Evolutionary conservation across 768 basidiomycete species (phyloP), one percentile per base, ranked within the genome.

Genomic region (Glaciozyma antarctica): DNA sequence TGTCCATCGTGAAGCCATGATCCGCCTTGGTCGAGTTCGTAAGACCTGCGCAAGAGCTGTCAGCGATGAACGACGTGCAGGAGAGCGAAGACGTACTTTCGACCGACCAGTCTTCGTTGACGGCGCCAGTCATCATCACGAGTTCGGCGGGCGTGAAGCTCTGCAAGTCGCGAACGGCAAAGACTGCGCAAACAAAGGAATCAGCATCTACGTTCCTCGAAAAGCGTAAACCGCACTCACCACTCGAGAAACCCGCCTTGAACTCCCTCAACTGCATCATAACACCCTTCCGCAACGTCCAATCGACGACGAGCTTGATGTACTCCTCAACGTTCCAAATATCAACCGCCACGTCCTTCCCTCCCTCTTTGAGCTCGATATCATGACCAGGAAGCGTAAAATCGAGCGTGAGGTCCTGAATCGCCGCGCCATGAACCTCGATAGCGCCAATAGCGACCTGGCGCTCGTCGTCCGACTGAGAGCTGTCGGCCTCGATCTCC

Each of bases 1-100:
- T 93, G 75, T 98, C 94, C 17, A 87, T 85, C 73, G 94, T 92
- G 81, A 93, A 99, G 12, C 95, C 95, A 75, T 99, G 95, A 73
- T 99, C 95, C 16, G 95, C 95, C 77, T 97, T 98, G 76, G 97
- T 76, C 5, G 88, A 85, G 75, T 94, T 92, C 45, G 82, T 84
- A 43, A 98, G 81, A 26, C 91, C 94, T 95, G 69, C 5, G 65
- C 26, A 57, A 51, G 10, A 65, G 45, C 41, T 69, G 43, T 77
- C 17, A 47, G 26, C 32, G 21, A 30, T 28, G 24, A 22, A 48
- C 16, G 52, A 52, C 70, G 65, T 12, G 19, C 21, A 26, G n/a
- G 13, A 16, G 10, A 24, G 51, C 28, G n/a, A 28, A 59, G 13
- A 78, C 90, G 69, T 76, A 97, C 93, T 90, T 76, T 95, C 92